Evolutionary conservation across 169 alveolate species (phyloP), one percentile per base, ranked within the genome.

Genomic region (Condylostoma magnum): DNA sequence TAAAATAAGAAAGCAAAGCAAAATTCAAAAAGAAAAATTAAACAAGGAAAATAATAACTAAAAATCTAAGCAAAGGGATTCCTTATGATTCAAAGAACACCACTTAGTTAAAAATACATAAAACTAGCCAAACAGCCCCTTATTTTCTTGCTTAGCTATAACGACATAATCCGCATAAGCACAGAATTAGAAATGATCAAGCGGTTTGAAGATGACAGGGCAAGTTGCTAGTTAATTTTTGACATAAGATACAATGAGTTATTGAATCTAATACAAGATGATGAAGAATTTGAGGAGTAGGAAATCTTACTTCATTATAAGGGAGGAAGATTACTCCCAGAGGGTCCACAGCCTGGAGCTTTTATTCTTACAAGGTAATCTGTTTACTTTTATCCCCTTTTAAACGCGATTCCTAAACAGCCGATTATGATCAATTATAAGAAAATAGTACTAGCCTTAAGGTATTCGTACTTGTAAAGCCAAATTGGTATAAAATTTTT

Each of bases 321-420:
- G 55, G 68, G 54, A 4, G 57, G 48, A 58, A 46, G 70, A 46
- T 38, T 79, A 6, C 44, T 60, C 2, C 79, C 86, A 28, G 86
- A 79, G 53, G 76, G 82, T 27, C 27, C 4, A 25, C 43, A 43
- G n/a, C 51, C 51, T 76, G 85, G 48, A 46, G 43, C 31, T 15
- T 70, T 51, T 47, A 44, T 58, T 3, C 6, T 71, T 18, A 69
- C 41, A 4, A 58, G 58, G 12, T 46, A 46, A 18, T 65, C 53
- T 6, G n/a, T 79, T 6, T 31, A 41, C 31, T 79, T 72, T 57
- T 66, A 65, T 41, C 72, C 82, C 22, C 48, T 79, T 6, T 44
- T 79, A 8, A 79, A 79, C 58, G 43, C 77, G 6, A 60, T 53
- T 15, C 36, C 78, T 10, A 50, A 43, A 6, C 31, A 53, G 28